These are phyloP conservation scores for Chlorella variabilis DNA, from an alignment of 163 green algal genomes.

Conservation along the genomic window DNA sequence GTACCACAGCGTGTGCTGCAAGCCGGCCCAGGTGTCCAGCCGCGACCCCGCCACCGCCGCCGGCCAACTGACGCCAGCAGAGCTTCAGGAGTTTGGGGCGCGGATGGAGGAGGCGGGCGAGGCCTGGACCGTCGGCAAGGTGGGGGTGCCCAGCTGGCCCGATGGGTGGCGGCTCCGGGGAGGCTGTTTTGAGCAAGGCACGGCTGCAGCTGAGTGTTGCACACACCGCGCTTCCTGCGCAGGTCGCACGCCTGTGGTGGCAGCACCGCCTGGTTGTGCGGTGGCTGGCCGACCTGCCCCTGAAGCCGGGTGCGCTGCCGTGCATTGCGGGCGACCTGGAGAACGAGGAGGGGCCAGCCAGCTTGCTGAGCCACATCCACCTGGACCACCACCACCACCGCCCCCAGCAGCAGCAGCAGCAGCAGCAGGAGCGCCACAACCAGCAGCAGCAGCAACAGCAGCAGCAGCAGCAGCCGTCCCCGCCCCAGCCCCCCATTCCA, in stretches of 20 bases:
- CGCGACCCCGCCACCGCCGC: too few species aligned
- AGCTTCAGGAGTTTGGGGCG: neutral
- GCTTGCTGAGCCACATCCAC: neutral
- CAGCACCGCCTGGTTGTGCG: neutral
- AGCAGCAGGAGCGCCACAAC: neutral
- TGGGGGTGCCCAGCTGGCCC: too few species aligned
- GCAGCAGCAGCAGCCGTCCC: neutral
- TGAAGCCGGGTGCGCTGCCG: neutral
- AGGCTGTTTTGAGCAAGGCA: too few species aligned
- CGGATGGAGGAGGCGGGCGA: neutral
- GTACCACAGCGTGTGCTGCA: neutral
- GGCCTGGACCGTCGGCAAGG: neutral
- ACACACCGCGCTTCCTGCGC: too few species aligned
- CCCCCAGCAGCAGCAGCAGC: neutral
- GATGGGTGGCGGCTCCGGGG: neutral
- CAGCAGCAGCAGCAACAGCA: neutral
- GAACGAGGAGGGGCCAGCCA: neutral
- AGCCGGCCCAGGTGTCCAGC: neutral
- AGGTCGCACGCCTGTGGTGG: slow-evolving; percentile 11
- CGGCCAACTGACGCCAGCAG: neutral
- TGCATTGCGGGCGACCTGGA: neutral
- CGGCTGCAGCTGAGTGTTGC: too few species aligned
- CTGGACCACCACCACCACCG: neutral
- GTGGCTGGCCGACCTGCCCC: neutral
- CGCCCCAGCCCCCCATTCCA: neutral